These are phyloP conservation scores for Leishmania martiniquensis DNA, from an alignment of 208 protist species.

Conservation along the genomic window DNA sequence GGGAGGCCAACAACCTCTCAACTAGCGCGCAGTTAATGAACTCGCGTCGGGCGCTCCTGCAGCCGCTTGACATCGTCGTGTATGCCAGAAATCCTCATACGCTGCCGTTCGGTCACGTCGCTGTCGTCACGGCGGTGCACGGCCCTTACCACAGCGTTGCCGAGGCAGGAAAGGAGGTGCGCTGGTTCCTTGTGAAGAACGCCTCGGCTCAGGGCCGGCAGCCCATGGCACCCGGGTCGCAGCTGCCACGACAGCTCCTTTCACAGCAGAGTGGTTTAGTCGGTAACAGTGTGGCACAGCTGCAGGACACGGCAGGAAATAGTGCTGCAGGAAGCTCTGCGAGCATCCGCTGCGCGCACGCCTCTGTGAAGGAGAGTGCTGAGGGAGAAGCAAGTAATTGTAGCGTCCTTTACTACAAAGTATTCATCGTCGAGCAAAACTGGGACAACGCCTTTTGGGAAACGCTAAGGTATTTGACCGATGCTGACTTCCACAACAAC, in stretches of 20 bases:
- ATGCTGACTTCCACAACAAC: neutral
- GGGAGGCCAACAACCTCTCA: slow-evolving; percentile 38
- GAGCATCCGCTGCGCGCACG: neutral
- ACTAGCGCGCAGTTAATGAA: slow-evolving; percentile 23
- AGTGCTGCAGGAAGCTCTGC: neutral
- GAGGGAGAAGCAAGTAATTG: neutral
- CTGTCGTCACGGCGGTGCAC: slow-evolving; percentile 64
- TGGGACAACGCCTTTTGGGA: slow-evolving; percentile 50
- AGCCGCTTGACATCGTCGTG: slow-evolving; percentile 43
- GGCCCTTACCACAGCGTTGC: slow-evolving; percentile 35
- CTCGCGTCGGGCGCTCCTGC: slow-evolving; percentile 22
- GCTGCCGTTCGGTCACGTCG: slow-evolving; percentile 55
- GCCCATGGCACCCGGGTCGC: slow-evolving; percentile 12
- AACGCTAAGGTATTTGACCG: slow-evolving; percentile 35
- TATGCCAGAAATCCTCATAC: slow-evolving; percentile 37
- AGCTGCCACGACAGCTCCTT: slow-evolving; percentile 7
- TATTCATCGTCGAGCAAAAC: slow-evolving; percentile 75
- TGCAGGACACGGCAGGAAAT: neutral
- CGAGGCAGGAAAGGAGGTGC: slow-evolving; percentile 28
- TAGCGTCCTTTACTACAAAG: slow-evolving; percentile 36
- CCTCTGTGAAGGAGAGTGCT: neutral
- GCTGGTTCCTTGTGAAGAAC: slow-evolving; percentile 30
- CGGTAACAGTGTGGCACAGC: neutral
- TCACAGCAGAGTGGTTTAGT: neutral
- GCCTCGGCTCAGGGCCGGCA: slow-evolving; percentile 8